Base-by-base conservation (phyloP, 768 basidiomycete species). In the Mrakia hoshinonis region DNA sequence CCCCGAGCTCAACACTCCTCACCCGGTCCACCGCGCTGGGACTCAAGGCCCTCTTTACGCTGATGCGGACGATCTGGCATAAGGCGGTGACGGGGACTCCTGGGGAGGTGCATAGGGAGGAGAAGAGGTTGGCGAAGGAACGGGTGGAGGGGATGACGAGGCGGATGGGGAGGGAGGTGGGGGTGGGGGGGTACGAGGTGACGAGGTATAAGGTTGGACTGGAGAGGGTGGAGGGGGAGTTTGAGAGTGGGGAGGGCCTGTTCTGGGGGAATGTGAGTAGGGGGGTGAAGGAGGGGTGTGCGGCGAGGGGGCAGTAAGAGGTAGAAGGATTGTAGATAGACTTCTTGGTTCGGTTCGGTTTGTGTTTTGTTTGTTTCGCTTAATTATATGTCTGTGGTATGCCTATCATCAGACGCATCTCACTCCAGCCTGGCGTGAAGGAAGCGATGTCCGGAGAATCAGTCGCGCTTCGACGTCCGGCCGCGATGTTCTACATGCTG, bases 221-320 rank as follows among this genome's bases (percentile, higher is more conserved):
- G 31, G 66, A 73, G 15, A 75, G 73, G 63, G 60, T 70, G 11
- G 78, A 79, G 49, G 79, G 79, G 18, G 77, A 79, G 55, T 74
- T 80, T 73, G 79, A 80, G 46, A 58, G 73, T 22, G 76, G 76
- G 18, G 79, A 80, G 70, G 73, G 67, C 9, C 67, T 79, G 51
- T 80, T 79, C 75, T 80, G 79, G 79, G 70, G 73, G 29, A 76
- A 76, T 47, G 76, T 78, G 3, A 72, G 73, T 49, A 76, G 76
- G 67, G 79, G 76, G 49, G 66, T 80, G 24, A 73, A 64, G 66
- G 58, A 55, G n/a, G 43, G 43, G 6, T 43, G 43, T 43, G 43
- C 43, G 43, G 43, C 6, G 43, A 43, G 43, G 15, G 43, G 43
- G 43, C 22, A 31, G 31, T 22, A 3, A 34, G 15, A 31, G 34